These are phyloP conservation scores for Colletotrichum chrysophilum DNA, from an alignment of 2,329 filamentous ascomycete genomes.

Conservation along the genomic window DNA sequence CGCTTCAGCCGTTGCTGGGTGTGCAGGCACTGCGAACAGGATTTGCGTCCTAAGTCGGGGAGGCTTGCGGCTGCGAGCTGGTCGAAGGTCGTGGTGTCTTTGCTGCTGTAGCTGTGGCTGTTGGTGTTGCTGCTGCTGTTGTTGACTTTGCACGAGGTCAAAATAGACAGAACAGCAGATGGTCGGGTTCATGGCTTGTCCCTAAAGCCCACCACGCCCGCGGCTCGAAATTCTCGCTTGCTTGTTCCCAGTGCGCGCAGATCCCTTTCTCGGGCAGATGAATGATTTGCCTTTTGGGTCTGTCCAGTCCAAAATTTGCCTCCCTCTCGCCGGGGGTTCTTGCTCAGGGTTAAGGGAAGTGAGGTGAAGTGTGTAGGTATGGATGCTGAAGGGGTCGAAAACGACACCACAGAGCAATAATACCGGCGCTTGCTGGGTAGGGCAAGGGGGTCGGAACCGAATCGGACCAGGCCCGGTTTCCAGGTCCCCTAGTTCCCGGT, in stretches of 20 bases:
- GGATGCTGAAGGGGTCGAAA: not conserved
- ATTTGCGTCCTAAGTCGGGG: not conserved
- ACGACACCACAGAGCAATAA: not conserved
- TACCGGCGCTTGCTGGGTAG: not conserved
- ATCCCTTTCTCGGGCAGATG: not conserved
- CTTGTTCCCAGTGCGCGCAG: not conserved
- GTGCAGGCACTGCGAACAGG: not conserved
- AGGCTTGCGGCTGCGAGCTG: not conserved
- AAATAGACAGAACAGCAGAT: conserved; percentile 22
- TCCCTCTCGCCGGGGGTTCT: not conserved
- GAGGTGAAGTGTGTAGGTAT: not conserved
- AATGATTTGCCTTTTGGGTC: not conserved
- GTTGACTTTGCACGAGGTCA: conserved; percentile 24
- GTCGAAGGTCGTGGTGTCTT: not conserved
- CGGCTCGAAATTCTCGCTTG: not conserved
- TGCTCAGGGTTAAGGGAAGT: not conserved
- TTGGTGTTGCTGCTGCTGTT: conserved; percentile 4
- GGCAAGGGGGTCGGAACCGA: not conserved
- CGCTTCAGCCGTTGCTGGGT: not conserved
- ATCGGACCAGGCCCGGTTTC: not conserved
- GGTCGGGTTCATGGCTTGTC: conserved; percentile 17
- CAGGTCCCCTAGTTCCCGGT: not conserved
- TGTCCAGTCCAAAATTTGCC: not conserved
- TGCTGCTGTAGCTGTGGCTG: not conserved
- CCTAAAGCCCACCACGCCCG: not conserved